Evolutionary conservation across 768 basidiomycete species (phyloP), one percentile per base, ranked within the genome.

Genomic region (Russula griseocarnosa): DNA sequence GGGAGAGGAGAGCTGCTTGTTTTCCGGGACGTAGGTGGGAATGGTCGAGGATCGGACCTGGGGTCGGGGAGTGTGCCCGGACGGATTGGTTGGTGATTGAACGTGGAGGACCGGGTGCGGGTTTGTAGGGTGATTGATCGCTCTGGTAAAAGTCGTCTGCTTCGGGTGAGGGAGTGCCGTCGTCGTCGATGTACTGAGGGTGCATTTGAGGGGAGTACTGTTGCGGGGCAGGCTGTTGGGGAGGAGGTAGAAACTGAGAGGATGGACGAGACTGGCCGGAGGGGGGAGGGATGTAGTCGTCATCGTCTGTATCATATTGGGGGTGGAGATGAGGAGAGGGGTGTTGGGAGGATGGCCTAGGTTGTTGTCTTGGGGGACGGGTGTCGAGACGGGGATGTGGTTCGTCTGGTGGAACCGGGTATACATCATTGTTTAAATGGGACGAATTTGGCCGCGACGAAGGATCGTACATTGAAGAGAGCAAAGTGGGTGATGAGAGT

Each of bases 11-110:
- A 7, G 94, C 86, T 4, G 95, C 97, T 69, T 94, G 87, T 53
- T 90, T 91, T 36, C 97, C 97, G 20, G 94, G 94, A 14, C 89
- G 86, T 46, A 97, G 84, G 75, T 98, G 94, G 46, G 94, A 92
- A 69, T 93, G 92, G 79, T 94, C 92, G 62, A 93, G 84, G 70
- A 94, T 82, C 53, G 88, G 85, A 3, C 80, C 86, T 10, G 78
- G 78, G 32, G 86, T 80, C 0, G 87, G 87, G 0, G 89, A 89
- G 14, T 86, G 84, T 0, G 84, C 83, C 34, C 86, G 83, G 63
- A 85, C 73, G 22, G 86, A 86, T 64, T 83, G 83, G 9, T 81
- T 76, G 8, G 81, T 75, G 50, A 79, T 72, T 5, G 82, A 82
- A n/a, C 57, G 70, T 7, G 71, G 55, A 50, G 67, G 66, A 13